Base-by-base conservation (phyloP, 441 rosid genomes). In the Aquilaria agallochum region DNA sequence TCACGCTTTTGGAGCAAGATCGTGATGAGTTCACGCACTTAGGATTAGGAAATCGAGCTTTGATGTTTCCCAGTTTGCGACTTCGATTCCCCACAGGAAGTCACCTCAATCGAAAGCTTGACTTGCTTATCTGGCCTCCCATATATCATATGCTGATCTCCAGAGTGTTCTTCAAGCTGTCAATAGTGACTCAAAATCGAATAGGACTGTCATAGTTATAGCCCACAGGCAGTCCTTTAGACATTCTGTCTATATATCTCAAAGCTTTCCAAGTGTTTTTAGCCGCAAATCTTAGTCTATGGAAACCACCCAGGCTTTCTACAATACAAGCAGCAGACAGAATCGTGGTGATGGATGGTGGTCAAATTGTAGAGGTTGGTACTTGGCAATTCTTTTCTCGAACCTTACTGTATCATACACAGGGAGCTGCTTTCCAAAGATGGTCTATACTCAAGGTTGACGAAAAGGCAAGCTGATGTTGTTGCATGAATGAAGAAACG, bases 321-420 rank as follows among this genome's bases (percentile, higher is more conserved):
- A 94, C 96, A 27, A 77, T 90, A 56, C 96, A 88, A 75, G 92
- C 91, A 69, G 98, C 97, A 7, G 97, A 94, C 71, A 79, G 88
- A 70, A 90, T 94, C 30, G 90, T 94, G 69, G 97, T 85, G 62
- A 87, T 94, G 97, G 88, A 83, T 58, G 68, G 82, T 53, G 98
- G 97, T 73, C 78, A 68, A 71, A 78, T 94, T 5, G 73, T 84
- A 27, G 96, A 94, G 98, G 97, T 94, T 78, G 12, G 69, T 67
- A 14, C 53, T 47, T 20, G 6, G 34, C 48, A 32, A 31, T 61
- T 63, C 31, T 60, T 34, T 9, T 30, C 40, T 9, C 42, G 50
- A 11, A 36, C 14, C 30, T 51, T 51, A 5, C 7, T 31, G 27
- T 1, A 2, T 61, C 50, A 36, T 40, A 71, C 98, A 90, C 77